phyloP scores from a whole-genome alignment of 306 rosid species.

The Chamaecrista fasciculata region DNA sequence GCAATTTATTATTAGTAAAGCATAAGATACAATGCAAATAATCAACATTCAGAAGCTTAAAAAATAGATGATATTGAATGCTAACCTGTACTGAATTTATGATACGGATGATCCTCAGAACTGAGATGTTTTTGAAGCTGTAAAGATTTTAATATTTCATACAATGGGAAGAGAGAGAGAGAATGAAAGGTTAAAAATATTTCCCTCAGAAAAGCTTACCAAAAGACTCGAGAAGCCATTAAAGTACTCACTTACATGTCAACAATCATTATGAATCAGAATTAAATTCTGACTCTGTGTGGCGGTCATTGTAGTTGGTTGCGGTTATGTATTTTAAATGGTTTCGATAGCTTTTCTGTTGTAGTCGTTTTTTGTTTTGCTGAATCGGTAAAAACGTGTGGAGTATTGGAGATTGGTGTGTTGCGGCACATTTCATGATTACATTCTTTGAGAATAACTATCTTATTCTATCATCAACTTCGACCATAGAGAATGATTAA shows the following conservation, averaged over 20 bases:
- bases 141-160: conserved; percentile 38
- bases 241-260: conserved; percentile 16
- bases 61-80: conserved; percentile 19
- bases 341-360: too few relatives aligned
- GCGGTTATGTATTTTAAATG: too few relatives aligned
- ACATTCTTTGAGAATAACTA: too few relatives aligned
- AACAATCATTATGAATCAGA: not conserved
- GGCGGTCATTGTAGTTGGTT: too few relatives aligned
- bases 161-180: conserved; percentile 8
- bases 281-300: too few relatives aligned
- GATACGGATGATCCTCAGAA: conserved; percentile 75
- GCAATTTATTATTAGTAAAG: too few relatives aligned
- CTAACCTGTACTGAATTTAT: conserved; percentile 91
- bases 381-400: too few relatives aligned
- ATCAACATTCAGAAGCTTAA: conserved; percentile 12
- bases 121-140: conserved; percentile 93
- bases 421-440: too few relatives aligned
- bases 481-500: too few relatives aligned
- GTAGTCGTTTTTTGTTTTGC: too few relatives aligned
- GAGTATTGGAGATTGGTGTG: too few relatives aligned
- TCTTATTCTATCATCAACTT: too few relatives aligned
- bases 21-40: conserved; percentile 22
- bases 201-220: conserved; percentile 12
- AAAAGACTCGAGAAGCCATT: conserved; percentile 13
- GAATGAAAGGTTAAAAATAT: conserved; percentile 29